Conservation (phyloP, 805 yeast genomes). For the Ogataea ganodermae region DNA sequence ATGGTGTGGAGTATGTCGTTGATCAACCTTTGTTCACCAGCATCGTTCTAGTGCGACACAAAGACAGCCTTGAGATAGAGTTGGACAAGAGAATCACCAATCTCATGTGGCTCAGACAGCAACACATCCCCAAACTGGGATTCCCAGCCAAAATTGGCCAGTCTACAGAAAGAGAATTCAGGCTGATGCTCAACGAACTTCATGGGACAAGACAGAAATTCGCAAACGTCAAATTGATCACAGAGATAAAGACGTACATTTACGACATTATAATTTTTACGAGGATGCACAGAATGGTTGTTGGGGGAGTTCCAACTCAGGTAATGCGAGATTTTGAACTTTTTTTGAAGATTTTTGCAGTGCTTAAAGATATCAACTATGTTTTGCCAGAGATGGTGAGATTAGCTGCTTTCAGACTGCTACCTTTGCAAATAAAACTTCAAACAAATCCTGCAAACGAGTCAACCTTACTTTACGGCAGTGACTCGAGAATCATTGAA, state of each 20-base stretch:
- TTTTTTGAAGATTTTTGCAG: slow-evolving; percentile 43
- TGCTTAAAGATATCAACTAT: slow-evolving; percentile 41
- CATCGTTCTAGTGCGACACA: slow-evolving; percentile 22
- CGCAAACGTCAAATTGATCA: slow-evolving; percentile 39
- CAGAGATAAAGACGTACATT: slow-evolving; percentile 55
- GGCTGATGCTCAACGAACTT: slow-evolving; percentile 1
- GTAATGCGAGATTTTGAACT: slow-evolving; percentile 44
- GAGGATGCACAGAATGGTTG: slow-evolving; percentile 56
- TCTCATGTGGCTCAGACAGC: slow-evolving; percentile 37
- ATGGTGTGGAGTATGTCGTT: slow-evolving; percentile 1
- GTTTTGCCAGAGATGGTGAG: slow-evolving; percentile 58
- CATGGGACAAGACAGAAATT: background rate
- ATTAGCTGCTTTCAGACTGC: slow-evolving; percentile 46
- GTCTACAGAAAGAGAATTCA: background rate
- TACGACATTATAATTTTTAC: slow-evolving; percentile 56
- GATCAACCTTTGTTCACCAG: slow-evolving; percentile 24
- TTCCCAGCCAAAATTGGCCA: background rate
- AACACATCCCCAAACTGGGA: slow-evolving; percentile 17
- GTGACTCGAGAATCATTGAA: slow-evolving; percentile 45
- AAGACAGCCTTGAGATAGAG: slow-evolving; percentile 20
- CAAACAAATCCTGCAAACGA: slow-evolving; percentile 43
- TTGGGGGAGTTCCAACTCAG: slow-evolving; percentile 52
- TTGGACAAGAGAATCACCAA: slow-evolving; percentile 25
- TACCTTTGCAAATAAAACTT: slow-evolving; percentile 48
- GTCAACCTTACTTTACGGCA: slow-evolving; percentile 56